Base-by-base conservation (phyloP, 495 filamentous ascomycete genomes). In the Penicilliopsis zonata region DNA sequence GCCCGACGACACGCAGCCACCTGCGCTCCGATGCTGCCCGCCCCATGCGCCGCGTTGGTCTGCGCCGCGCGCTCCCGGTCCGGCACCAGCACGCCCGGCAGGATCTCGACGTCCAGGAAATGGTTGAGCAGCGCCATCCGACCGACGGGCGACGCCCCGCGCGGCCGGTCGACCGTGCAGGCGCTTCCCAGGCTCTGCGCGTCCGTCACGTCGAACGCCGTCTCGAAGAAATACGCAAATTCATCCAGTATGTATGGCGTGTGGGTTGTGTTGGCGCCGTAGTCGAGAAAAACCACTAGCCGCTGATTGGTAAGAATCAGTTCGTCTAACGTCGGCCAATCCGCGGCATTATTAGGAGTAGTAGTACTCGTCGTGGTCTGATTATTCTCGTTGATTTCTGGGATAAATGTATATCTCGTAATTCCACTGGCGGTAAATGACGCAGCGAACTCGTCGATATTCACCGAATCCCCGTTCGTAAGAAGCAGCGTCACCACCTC, bases 201-300 rank as follows among this genome's bases (percentile, higher is more conserved):
- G 36, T 70, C 65, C 3, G 67, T 71, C 3, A 74, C 65, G 33
- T 74, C 73, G 46, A 59, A 86, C 9, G 75, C 51, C 0, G 76
- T 85, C 53, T 85, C 80, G 49, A 82, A 86, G 44, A 79, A 69
- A 50, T 80, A 65, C 33, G 59, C 51, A 52, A 82, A 86, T 47
- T 86, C 76, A 36, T 68, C 47, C 15, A 81, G 64, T n/a, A 85
- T 70, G 52, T 76, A 82, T 0, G 75, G 62, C 31, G 71, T 64
- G 1, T 44, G 38, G 6, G 44, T 31, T 28, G 62, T 52, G 34
- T 69, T 33, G 17, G 65, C 61, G 33, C 76, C 65, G 40, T 55
- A 61, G 42, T 70, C 66, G 55, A 26, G 44, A 43, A 80, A 82
- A 8, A 68, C 66, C 20, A 83, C 60, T 0, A 85, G 55, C 19